A percentile compares a stretch with the other conserved stretches of the same genome.
Evolutionary conservation across 2,329 filamentous ascomycete genomes (phyloP).

Genomic region (Aspergillus fumigatiaffinis): DNA sequence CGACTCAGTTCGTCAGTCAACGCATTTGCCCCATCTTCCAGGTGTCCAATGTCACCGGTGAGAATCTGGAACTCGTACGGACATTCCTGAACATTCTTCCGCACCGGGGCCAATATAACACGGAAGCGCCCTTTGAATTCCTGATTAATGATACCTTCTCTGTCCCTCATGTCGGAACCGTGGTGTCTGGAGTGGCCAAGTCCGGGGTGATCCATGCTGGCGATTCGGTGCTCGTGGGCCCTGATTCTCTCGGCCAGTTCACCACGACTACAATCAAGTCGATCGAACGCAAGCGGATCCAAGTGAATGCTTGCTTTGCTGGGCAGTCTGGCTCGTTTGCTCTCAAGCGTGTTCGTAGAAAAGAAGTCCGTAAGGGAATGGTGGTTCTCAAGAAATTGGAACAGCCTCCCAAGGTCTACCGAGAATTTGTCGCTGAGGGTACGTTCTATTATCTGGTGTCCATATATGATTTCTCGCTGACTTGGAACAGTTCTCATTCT

Average conservation of each 20-base stretch:
- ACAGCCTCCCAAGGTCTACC: slow-evolving; percentile 67
- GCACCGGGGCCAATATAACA: slow-evolving; percentile 88
- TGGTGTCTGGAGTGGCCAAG: slow-evolving; percentile 91
- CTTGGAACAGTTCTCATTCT: slow-evolving; percentile 70
- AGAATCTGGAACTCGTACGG: slow-evolving; percentile 83
- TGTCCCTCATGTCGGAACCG: slow-evolving; percentile 92
- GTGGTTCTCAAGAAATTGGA: slow-evolving; percentile 85
- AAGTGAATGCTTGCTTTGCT: slow-evolving; percentile 80
- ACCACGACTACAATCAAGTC: slow-evolving; percentile 80
- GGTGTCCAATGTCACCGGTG: slow-evolving; percentile 94
- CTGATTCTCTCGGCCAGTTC: slow-evolving; percentile 87
- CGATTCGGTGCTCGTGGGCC: slow-evolving; percentile 84
- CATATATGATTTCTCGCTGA: slow-evolving; percentile 6
- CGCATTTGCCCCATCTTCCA: slow-evolving; percentile 97
- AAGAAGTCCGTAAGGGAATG: slow-evolving; percentile 97
- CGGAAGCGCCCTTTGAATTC: slow-evolving; percentile 85
- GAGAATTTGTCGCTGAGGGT: slow-evolving; percentile 77
- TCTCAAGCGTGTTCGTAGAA: slow-evolving; percentile 77
- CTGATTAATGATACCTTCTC: slow-evolving; percentile 97
- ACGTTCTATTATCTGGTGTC: slow-evolving; percentile 16
- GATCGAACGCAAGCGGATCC: slow-evolving; percentile 90
- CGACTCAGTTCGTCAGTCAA: slow-evolving; percentile 91
- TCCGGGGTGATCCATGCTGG: slow-evolving; percentile 82
- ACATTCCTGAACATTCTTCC: slow-evolving; percentile 94
- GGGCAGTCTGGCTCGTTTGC: slow-evolving; percentile 93